A percentile compares a stretch with the other conserved stretches of the same genome.
phyloP scores from a whole-genome alignment of 2,329 filamentous ascomycete species.

The Cladosporium sp. region DNA sequence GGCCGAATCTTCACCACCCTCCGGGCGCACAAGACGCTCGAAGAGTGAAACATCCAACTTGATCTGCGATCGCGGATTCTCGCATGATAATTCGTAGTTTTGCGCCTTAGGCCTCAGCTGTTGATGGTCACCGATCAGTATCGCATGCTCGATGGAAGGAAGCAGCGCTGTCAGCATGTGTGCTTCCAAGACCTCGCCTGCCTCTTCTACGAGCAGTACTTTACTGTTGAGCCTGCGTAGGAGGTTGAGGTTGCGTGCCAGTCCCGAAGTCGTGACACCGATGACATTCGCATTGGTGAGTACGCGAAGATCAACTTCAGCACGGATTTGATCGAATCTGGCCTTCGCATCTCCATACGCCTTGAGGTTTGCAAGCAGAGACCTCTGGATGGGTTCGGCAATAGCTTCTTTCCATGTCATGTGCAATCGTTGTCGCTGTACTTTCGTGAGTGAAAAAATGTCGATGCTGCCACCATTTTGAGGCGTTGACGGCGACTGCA shows the following conservation, averaged over 20 bases:
- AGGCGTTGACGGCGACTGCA: background rate
- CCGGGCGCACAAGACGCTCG: slow-evolving; percentile 47
- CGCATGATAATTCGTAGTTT: slow-evolving; percentile 49
- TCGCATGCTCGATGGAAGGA: slow-evolving; percentile 53
- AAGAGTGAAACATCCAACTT: slow-evolving; percentile 56
- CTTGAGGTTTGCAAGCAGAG: slow-evolving; percentile 18
- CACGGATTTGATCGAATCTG: slow-evolving; percentile 24
- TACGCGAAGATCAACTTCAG: slow-evolving; percentile 36
- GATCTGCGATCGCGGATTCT: slow-evolving; percentile 42
- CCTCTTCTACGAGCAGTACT: slow-evolving; percentile 61
- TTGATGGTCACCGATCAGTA: slow-evolving; percentile 57
- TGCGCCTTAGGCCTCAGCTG: slow-evolving; percentile 55
- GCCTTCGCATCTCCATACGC: slow-evolving; percentile 16
- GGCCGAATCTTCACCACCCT: slow-evolving; percentile 5
- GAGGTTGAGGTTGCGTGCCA: slow-evolving; percentile 47
- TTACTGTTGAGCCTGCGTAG: slow-evolving; percentile 48
- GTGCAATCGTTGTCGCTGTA: slow-evolving; percentile 7
- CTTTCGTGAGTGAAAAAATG: background rate
- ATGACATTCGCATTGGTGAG: slow-evolving; percentile 45
- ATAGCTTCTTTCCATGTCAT: slow-evolving; percentile 15
- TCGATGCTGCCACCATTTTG: background rate
- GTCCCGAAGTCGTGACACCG: slow-evolving; percentile 54
- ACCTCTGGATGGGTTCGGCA: slow-evolving; percentile 10
- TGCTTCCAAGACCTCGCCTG: slow-evolving; percentile 60
- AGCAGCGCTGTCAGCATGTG: slow-evolving; percentile 55